Percentiles rank a stretch among this genome's conserved stretches.
Evolutionary conservation across 768 basidiomycete genomes (phyloP).

Genomic region (Kwoniella botswanensis): DNA sequence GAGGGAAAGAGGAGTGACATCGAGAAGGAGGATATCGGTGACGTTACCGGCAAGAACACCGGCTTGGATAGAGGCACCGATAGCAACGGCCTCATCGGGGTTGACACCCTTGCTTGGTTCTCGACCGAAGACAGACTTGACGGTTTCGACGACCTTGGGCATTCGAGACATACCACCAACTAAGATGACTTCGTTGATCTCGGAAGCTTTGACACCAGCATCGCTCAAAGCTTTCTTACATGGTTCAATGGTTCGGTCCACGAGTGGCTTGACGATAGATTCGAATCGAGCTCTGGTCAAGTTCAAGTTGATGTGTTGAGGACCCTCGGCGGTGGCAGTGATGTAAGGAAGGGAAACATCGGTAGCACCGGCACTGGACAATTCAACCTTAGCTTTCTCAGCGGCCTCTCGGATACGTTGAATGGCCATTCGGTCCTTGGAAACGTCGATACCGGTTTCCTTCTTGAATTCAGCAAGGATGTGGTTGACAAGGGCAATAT

Average conservation of each 20-base stretch:
- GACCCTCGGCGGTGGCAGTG: constrained; percentile 90
- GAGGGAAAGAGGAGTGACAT: constrained; percentile 70
- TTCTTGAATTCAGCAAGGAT: constrained; percentile 94
- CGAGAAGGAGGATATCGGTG: constrained; percentile 83
- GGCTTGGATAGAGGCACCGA: constrained; percentile 97
- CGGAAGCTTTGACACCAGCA: constrained; percentile 88
- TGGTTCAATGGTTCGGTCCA: constrained; percentile 88
- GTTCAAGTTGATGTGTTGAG: constrained; percentile 95
- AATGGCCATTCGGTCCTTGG: constrained; percentile 89
- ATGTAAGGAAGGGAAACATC: constrained; percentile 99
- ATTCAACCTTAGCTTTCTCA: constrained; percentile 98
- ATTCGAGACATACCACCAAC: constrained; percentile 99
- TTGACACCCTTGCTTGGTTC: constrained; percentile 99
- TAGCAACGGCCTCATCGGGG: constrained; percentile 98
- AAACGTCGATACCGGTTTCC: constrained; percentile 79
- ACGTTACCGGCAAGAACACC: constrained; percentile 97
- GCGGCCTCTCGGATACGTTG: constrained; percentile 99
- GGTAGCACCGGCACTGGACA: constrained; percentile 91
- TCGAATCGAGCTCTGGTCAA: constrained; percentile 90
- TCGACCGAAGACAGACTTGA: constrained; percentile 90
- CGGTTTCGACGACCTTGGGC: constrained; percentile 92
- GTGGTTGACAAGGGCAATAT: constrained; percentile 82
- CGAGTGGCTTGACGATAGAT: constrained; percentile 75
- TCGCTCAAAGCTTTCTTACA: constrained; percentile 97
- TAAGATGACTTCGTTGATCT: constrained; percentile 94